These are phyloP conservation scores for Peziza echinospora DNA, from an alignment of 495 filamentous ascomycete genomes.

Conservation along the genomic window DNA sequence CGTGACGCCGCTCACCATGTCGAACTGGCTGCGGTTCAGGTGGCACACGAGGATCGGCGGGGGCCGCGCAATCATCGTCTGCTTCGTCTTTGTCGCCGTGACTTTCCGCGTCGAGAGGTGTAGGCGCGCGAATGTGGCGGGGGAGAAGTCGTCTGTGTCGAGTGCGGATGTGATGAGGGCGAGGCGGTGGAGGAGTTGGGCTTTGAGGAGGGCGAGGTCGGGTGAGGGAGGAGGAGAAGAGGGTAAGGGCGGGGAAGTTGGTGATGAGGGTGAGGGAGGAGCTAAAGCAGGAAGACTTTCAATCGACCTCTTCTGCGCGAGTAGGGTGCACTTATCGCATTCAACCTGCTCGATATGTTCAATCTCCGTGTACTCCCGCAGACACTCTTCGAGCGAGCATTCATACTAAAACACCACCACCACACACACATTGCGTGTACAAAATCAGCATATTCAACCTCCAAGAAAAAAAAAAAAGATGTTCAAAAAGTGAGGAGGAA, in stretches of 20 bases:
- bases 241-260: no score
- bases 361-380: constrained; percentile 66
- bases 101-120: constrained; percentile 48
- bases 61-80: constrained; percentile 60
- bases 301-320: constrained; percentile 23
- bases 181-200: constrained; percentile 28
- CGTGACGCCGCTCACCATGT: constrained; percentile 52
- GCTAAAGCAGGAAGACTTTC: no score
- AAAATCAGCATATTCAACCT: no score
- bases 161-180: constrained; percentile 43
- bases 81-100: constrained; percentile 62
- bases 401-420: constrained; percentile 4
- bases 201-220: constrained; percentile 9
- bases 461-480: no score
- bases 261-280: constrained; percentile 20
- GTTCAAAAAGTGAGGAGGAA: constrained; percentile 22
- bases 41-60: constrained; percentile 66
- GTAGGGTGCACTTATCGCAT: constrained; percentile 73
- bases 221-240: no score
- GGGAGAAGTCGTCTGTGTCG: constrained; percentile 58
- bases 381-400: constrained; percentile 39
- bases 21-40: constrained; percentile 76
- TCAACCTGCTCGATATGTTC: constrained; percentile 74
- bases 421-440: no score
- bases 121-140: constrained; percentile 46